These are phyloP conservation scores for Hymenoscyphus infarciens DNA, from an alignment of 2,329 filamentous ascomycete genomes.

Conservation along the genomic window DNA sequence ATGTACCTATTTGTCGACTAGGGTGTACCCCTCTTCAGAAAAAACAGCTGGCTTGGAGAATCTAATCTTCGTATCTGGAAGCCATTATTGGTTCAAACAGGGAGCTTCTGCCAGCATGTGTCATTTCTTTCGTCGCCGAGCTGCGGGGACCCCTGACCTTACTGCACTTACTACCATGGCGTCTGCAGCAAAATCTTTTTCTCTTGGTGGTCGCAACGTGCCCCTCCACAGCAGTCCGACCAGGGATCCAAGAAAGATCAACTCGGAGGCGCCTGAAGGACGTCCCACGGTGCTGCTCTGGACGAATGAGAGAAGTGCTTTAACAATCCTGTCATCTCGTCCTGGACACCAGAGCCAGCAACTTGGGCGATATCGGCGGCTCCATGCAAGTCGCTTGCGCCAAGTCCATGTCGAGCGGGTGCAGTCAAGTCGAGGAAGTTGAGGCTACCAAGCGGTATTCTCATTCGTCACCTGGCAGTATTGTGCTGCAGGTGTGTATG, in stretches of 20 bases:
- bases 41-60: slow-evolving; percentile 4
- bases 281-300: neutral
- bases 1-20: neutral
- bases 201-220: slow-evolving; percentile 6
- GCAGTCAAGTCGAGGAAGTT: slow-evolving; percentile 9
- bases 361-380: slow-evolving; percentile 10
- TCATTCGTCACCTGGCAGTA: slow-evolving; percentile 17
- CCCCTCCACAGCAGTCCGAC: slow-evolving; percentile 6
- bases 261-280: slow-evolving; percentile 4
- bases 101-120: slow-evolving; percentile 18
- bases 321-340: slow-evolving; percentile 4
- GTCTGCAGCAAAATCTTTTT: slow-evolving; percentile 15
- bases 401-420: neutral
- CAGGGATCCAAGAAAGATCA: neutral
- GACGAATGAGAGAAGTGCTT: neutral
- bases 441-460: slow-evolving; percentile 20
- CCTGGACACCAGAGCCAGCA: neutral
- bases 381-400: slow-evolving; percentile 3
- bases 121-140: slow-evolving; percentile 20
- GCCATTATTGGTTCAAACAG: slow-evolving; percentile 15
- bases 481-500: slow-evolving; percentile 18
- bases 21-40: slow-evolving; percentile 13
- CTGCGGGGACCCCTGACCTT: slow-evolving; percentile 24
- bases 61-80: slow-evolving; percentile 23
- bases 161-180: too few species aligned